phyloP scores from a whole-genome alignment of 2,329 filamentous ascomycete genomes.

The Fusarium succisae region DNA sequence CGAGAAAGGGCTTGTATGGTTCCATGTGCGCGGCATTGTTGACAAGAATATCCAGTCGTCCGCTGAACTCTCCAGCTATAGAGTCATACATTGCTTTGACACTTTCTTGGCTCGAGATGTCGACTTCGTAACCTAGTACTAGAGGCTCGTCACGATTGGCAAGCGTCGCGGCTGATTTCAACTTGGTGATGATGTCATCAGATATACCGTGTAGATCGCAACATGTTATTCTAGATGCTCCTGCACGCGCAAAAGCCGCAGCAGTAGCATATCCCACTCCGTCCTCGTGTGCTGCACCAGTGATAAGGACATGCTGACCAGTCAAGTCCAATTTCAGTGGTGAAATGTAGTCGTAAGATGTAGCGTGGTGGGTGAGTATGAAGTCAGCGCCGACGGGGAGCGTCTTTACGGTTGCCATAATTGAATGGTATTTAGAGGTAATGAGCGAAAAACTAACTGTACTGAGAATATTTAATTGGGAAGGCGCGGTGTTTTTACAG shows the following conservation, averaged over 20 bases:
- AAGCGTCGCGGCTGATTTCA: neutral
- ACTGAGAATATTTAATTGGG: neutral
- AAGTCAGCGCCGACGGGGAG: neutral
- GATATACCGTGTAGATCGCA: neutral
- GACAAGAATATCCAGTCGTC: neutral
- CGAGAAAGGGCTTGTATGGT: neutral
- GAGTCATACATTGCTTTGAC: neutral
- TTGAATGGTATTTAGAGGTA: neutral
- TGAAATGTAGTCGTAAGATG: neutral
- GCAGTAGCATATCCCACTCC: neutral
- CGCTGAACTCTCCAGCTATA: rapidly evolving
- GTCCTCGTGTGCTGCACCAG: neutral
- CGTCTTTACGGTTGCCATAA: neutral
- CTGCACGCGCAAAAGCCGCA: neutral
- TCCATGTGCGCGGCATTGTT: neutral
- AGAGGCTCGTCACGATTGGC: neutral
- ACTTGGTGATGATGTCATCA: neutral
- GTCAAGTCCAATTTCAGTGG: neutral
- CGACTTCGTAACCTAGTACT: neutral
- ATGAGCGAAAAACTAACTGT: rapidly evolving
- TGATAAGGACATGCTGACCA: neutral
- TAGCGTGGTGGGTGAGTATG: neutral
- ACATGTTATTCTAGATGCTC: neutral
- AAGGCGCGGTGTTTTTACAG: neutral
- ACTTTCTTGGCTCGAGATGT: neutral